These are phyloP conservation scores for Xylaria arbuscula DNA, from an alignment of 2,329 filamentous ascomycete species.

Conservation along the genomic window DNA sequence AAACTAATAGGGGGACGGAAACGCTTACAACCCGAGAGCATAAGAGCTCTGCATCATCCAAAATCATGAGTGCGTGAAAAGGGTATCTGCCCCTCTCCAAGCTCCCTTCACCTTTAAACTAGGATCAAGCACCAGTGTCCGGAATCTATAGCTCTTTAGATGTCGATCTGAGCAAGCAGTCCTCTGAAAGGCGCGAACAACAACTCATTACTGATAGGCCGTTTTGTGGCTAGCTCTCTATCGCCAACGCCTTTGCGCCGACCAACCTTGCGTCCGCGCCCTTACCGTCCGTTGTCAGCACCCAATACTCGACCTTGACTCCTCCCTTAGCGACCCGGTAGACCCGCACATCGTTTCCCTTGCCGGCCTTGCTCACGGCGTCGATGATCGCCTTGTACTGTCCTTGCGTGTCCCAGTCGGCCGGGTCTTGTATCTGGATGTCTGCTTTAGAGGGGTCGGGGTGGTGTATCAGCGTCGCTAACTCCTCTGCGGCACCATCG, in stretches of 20 bases:
- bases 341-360: constrained; percentile 76
- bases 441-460: constrained; percentile 63
- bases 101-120: no score
- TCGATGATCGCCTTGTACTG: constrained; percentile 76
- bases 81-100: background rate
- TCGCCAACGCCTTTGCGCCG: constrained; percentile 79
- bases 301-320: constrained; percentile 81
- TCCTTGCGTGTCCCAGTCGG: constrained; percentile 78
- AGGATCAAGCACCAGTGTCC: background rate
- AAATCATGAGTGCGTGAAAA: background rate
- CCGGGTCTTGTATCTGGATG: constrained; percentile 73
- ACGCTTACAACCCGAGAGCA: background rate
- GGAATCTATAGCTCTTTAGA: background rate
- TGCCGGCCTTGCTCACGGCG: constrained; percentile 72
- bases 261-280: constrained; percentile 69
- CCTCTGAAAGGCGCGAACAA: background rate
- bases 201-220: background rate
- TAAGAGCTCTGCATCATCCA: background rate
- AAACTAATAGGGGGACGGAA: background rate
- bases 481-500: constrained; percentile 65
- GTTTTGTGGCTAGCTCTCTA: constrained; percentile 70
- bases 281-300: constrained; percentile 72
- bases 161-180: background rate
- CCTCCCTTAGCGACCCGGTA: constrained; percentile 74
- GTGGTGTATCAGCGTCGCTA: constrained; percentile 74